A percentile compares a stretch with the other conserved stretches of the same genome.
Conservation (phyloP, 2,329 filamentous ascomycete genomes). For the Monosporascus cannonballus region DNA sequence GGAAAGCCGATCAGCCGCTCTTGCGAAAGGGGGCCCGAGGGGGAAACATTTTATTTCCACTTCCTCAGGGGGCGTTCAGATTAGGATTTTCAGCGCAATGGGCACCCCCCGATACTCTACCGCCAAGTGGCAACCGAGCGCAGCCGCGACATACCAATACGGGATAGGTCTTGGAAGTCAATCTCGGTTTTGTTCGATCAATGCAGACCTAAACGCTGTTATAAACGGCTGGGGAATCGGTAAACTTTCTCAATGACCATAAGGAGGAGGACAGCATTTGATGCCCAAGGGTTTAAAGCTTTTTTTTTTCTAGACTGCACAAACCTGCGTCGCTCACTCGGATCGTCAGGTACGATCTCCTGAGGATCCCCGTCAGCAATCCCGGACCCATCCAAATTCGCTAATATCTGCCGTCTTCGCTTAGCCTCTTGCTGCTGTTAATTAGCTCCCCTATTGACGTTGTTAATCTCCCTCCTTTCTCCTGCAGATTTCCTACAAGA, state of each 20-base stretch:
- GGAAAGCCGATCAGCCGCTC: background rate
- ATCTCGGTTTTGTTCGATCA: background rate
- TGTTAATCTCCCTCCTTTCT: slow-evolving; percentile 17
- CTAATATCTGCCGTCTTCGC: background rate
- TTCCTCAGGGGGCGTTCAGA: background rate
- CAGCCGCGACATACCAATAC: background rate
- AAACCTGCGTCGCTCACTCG: background rate
- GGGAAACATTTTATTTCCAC: background rate
- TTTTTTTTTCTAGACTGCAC: background rate
- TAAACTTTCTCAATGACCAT: background rate
- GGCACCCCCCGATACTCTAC: background rate
- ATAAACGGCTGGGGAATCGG: background rate
- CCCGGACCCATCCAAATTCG: background rate
- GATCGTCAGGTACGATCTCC: background rate
- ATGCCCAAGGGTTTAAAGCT: background rate
- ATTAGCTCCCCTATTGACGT: background rate
- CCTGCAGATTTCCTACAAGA: slow-evolving; percentile 7
- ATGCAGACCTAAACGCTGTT: background rate
- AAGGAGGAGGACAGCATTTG: background rate
- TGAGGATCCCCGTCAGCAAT: background rate
- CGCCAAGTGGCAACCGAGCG: background rate
- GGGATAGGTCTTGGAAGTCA: background rate
- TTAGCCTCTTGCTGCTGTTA: background rate
- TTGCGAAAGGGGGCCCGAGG: background rate
- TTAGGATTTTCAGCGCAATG: background rate